Percentiles rank a stretch among this genome's conserved stretches.
Evolutionary conservation across 2,329 filamentous ascomycete genomes (phyloP).

Genomic region (Epichloe scottii): DNA sequence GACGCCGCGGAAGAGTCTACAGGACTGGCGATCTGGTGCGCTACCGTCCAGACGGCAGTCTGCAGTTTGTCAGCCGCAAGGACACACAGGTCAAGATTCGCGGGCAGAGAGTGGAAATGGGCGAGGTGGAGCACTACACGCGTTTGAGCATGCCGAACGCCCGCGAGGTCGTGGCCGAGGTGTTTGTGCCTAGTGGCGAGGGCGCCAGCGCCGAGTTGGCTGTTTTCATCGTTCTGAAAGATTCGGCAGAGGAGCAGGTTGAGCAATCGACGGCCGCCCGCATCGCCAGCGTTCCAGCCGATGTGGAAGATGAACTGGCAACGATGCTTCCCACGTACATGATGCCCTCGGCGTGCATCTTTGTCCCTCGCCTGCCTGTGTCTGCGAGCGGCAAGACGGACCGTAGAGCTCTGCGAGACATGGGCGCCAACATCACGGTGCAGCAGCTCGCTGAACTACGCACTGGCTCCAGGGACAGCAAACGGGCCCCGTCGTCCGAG

Average conservation of each 20-base stretch:
- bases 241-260: no score
- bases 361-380: conserved; percentile 6
- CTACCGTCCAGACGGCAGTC: conserved; percentile 14
- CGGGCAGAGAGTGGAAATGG: conserved; percentile 35
- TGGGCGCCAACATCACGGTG: background rate
- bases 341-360: conserved; percentile 9
- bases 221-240: no score
- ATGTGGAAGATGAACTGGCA: conserved; percentile 1
- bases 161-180: no score
- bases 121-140: conserved; percentile 11
- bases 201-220: no score
- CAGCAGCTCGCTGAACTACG: background rate
- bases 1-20: conserved; percentile 20
- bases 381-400: conserved; percentile 8
- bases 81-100: conserved; percentile 39
- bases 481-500: background rate
- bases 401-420: conserved; percentile 4
- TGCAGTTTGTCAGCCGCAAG: conserved; percentile 18
- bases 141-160: no score
- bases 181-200: no score
- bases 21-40: conserved; percentile 23
- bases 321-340: conserved; percentile 8
- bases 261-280: background rate
- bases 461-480: no score
- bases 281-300: background rate